Base-by-base conservation (phyloP, 768 basidiomycete species). In the Auriscalpium vulgare region DNA sequence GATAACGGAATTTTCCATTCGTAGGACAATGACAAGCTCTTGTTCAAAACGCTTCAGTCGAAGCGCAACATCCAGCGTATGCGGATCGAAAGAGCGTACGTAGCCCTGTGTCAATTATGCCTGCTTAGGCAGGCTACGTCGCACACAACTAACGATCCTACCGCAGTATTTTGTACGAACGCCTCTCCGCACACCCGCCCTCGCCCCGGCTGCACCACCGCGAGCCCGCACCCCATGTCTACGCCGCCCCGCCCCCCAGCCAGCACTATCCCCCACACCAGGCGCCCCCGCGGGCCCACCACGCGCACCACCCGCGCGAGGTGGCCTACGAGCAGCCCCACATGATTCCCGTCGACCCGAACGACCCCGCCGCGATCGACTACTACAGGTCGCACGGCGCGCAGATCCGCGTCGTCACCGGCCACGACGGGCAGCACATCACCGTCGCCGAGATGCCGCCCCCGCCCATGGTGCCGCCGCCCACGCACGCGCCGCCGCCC, bases 21-120 rank as follows among this genome's bases (percentile, higher is more conserved):
- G 44, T 66, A 93, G 91, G 89, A 92, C 71, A 93, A 93, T 71
- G 91, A 92, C 76, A 90, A 85, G 71, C 78, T 93, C 57, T 81
- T 87, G 67, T 82, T 84, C 76, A 88, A 90, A 69, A 82, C 91
- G 38, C 74, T 89, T 34, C 78, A 85, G 66, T 82, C 89, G 35
- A 91, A 88, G 70, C 83, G 84, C 63, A 85, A 82, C 65, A 90
- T 93, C 45, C 88, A 90, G 68, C 79, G 91, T 44, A 87, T 91
- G 81, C 87, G 90, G 71, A 75, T 93, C 56, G 91, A 93, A 72
- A 77, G 91, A 74, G 88, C 89, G 91, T 92, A 64, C 75, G 89
- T 82, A 56, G 19, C 21, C 58, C 63, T 57, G 38, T 67, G 63
- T 62, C 55, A 51, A 47, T 34, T 44, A 17, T 19, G 19, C 55